Evolutionary conservation across 805 yeast genomes (phyloP), one percentile per base, ranked within the genome.

Genomic region (Wickerhamomyces sydowiorum): DNA sequence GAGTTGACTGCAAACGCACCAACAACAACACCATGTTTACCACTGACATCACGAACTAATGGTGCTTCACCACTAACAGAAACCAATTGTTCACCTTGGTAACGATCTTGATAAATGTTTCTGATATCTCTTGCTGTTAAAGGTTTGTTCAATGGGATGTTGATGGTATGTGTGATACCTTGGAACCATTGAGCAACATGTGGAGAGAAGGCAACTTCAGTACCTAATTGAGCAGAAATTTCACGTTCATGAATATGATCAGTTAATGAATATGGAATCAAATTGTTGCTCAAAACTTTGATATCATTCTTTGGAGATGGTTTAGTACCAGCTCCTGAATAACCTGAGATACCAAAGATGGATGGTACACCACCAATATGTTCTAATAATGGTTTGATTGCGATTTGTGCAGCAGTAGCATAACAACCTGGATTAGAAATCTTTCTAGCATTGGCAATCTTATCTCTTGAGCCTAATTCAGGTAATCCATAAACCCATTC

Each of bases 131-230:
- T 79, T 10, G 93, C 74, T 8, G 91, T 77, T 50, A 90, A 67
- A 32, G 73, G 69, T 47, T 75, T 70, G 54, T 77, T 82, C 57
- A 93, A 76, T 40, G 99, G 99, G 45, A 93, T 85, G 33, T 88
- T 81, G 42, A 93, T 82, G 18, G 99, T 91, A 57, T 86, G 86
- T 2, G 96, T 75, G 52, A 93, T 93, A 54, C 99, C 99, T 68
- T 95, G 98, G 80, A 93, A 93, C 99, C 99, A 93, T 62, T 85
- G 95, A 2, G 97, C 99, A 46, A 93, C 99, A 59, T 93, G 99
- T 18, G 99, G 99, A 50, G 86, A 79, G 64, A 93, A 93, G 4
- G 96, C 91, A 38, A 93, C 88, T 27, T 78, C 76, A 34, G 69
- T 66, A 3, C 95, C 95, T 46, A 93, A 70, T 52, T 84, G 90